Evolutionary conservation across 2,329 filamentous ascomycete species (phyloP), one percentile per base, ranked within the genome.

Genomic region (Fusarium secorum): DNA sequence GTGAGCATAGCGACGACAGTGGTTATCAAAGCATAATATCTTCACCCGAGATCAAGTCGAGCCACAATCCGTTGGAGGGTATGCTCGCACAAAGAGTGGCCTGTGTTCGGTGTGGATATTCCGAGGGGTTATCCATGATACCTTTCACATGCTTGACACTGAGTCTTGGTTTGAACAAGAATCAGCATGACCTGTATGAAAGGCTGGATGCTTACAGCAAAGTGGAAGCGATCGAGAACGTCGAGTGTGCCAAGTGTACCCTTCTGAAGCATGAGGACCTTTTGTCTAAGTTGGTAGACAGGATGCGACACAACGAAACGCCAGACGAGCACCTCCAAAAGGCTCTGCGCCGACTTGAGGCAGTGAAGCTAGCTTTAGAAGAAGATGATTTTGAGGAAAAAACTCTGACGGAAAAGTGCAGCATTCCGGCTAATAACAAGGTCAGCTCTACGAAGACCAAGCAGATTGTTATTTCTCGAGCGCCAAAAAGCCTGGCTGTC

Each of bases 121-220:
- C 93, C 0, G 94, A 97, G 75, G 95, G 95, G 3, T 85, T 98
- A 18, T 94, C 93, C 3, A 89, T 98, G 82, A 97, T 94, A 24
- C 94, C 94, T 0, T 98, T 98, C 85, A 98, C 96, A 77, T 98
- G 94, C 76, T 83, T 98, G 49, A 98, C 95, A 0, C 88, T 98
- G 1, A 94, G 91, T 38, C 88, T 98, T 4, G 93, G 92, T 2
- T 82, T 86, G 9, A 85, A 86, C 51, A 86, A 85, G 70, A 78
- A 81, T 33, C 83, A 86, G 22, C 93, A 95, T 76, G 88, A 94
- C 66, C 82, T 98, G 1, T 89, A 90, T 62, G 91, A 96, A 64
- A 91, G 94, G 60, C 82, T 99, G 24, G 91, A 97, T 77, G 90
- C 94, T 26, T 97, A 95, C 78, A 96, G 93, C 32, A 88, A 90